Evolutionary conservation across 768 basidiomycete genomes (phyloP), one percentile per base, ranked within the genome.

Genomic region (Trametopsis cervina): DNA sequence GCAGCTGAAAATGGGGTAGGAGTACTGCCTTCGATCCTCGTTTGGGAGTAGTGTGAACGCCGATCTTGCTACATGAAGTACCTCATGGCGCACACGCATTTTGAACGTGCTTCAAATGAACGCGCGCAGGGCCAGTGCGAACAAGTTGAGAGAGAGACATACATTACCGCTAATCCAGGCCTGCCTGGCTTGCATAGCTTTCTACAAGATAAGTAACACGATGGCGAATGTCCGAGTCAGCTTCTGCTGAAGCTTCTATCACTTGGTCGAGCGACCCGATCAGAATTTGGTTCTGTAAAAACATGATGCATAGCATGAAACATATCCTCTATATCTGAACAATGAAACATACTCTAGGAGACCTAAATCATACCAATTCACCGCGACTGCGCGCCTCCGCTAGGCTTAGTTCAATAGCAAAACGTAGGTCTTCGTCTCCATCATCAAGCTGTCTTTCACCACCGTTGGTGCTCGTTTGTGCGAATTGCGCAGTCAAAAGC

Each of bases 351-450:
- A n/a, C n/a, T 33, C 9, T 33, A 15, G 29, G 15, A 33, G 29
- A 33, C 15, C 29, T 33, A 7, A 33, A 33, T 53, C 45, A 62
- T 4, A 60, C 57, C 29, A 50, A 46, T 42, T 62, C 62, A 9
- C 63, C 63, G 10, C 60, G 55, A 46, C 67, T 66, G 21, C 60
- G 51, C n/a, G 79, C 81, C 57, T 88, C 86, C 1, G 75, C 81
- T 21, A 88, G 70, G 59, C 86, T 88, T 62, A 88, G 60, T 63
- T 82, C 80, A 11, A 88, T 73, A 10, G 78, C 85, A 53, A 79
- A 73, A 42, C 64, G 70, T 60, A 88, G 55, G 54, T 87, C 84
- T 13, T 76, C 81, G 49, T 88, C 83, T 55, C 79, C 71, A 13
- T 74, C 72, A 9, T 70, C 71, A 0, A 6, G 33, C 22, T 17